A percentile compares a stretch with the other conserved stretches of the same genome.
These are phyloP conservation scores for Mucor piriformis DNA, from an alignment of 371 early-diverging fungal genomes.

Conservation along the genomic window DNA sequence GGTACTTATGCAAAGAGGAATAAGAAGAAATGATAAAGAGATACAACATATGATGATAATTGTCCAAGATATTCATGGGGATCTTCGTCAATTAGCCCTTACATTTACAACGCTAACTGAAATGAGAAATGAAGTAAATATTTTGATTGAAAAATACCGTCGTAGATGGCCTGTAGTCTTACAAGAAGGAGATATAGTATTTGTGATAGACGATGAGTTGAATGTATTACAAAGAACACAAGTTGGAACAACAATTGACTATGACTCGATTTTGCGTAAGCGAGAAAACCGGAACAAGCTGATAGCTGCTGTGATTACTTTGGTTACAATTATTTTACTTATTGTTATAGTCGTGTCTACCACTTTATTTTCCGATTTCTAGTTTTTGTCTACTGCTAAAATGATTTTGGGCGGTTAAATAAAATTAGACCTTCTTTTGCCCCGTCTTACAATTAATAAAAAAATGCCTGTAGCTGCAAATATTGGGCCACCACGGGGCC, in stretches of 20 bases:
- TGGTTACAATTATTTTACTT: constrained; percentile 1
- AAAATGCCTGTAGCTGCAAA: not conserved
- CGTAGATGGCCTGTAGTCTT: constrained; percentile 24
- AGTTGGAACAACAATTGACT: constrained; percentile 10
- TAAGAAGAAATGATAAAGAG: constrained; percentile 11
- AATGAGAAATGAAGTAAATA: constrained; percentile 11
- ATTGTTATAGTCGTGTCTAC: constrained; percentile 11
- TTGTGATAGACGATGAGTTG: constrained; percentile 24
- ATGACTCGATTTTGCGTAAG: constrained; percentile 7
- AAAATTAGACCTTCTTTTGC: not conserved
- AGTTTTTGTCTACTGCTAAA: not conserved
- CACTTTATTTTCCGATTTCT: constrained; percentile 18
- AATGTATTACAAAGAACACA: constrained; percentile 11
- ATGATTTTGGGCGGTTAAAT: not conserved
- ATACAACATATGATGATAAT: constrained; percentile 10
- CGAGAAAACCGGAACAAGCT: constrained; percentile 14
- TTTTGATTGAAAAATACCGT: constrained; percentile 20
- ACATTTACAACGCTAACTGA: constrained; percentile 11
- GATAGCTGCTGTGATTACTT: not conserved
- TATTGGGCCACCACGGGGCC: constrained; percentile 7
- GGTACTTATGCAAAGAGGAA: constrained; percentile 20
- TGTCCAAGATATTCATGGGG: constrained; percentile 23
- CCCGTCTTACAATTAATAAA: not conserved
- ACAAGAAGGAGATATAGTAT: constrained; percentile 13
- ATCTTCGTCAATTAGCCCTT: not conserved